phyloP scores from a whole-genome alignment of 805 yeast genomes.

The Wickerhamomyces subpelliculosus region DNA sequence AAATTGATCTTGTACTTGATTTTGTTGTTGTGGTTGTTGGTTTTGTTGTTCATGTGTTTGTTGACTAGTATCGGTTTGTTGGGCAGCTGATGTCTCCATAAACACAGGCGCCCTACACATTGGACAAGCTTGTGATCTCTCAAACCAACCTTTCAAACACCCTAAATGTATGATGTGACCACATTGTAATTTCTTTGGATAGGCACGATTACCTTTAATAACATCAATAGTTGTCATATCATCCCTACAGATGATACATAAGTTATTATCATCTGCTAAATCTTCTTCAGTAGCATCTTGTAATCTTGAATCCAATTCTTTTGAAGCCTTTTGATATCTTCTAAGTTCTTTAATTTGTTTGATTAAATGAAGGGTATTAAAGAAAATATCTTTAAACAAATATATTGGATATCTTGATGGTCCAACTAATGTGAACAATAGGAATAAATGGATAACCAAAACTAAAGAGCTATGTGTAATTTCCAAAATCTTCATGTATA shows the following conservation, averaged over 20 bases:
- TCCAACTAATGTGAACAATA: conserved; percentile 38
- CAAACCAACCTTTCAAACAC: conserved; percentile 89
- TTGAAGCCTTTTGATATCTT: conserved; percentile 38
- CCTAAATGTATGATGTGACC: conserved; percentile 86
- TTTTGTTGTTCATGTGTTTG: not conserved
- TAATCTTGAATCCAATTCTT: conserved; percentile 57
- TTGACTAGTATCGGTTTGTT: too few species aligned
- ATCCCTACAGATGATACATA: conserved; percentile 89
- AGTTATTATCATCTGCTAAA: conserved; percentile 48
- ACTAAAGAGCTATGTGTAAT: conserved; percentile 42
- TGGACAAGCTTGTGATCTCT: conserved; percentile 89
- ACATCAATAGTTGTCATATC: conserved; percentile 54
- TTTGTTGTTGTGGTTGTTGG: not conserved
- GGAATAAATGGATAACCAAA: conserved; percentile 37
- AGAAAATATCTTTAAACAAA: conserved; percentile 42
- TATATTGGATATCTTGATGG: conserved; percentile 40
- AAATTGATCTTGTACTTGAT: not conserved
- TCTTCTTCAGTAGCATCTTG: conserved; percentile 55
- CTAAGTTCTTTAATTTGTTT: conserved; percentile 31
- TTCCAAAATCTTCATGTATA: conserved; percentile 52
- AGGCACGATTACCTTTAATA: conserved; percentile 32
- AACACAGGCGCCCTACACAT: conserved; percentile 75
- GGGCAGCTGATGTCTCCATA: too few species aligned
- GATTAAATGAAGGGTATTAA: conserved; percentile 25
- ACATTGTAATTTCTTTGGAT: conserved; percentile 75